A percentile compares a stretch with the other conserved stretches of the same genome.
These are phyloP conservation scores for Vitis amurensis DNA, from an alignment of 164 flowering plant genomes.

Conservation along the genomic window DNA sequence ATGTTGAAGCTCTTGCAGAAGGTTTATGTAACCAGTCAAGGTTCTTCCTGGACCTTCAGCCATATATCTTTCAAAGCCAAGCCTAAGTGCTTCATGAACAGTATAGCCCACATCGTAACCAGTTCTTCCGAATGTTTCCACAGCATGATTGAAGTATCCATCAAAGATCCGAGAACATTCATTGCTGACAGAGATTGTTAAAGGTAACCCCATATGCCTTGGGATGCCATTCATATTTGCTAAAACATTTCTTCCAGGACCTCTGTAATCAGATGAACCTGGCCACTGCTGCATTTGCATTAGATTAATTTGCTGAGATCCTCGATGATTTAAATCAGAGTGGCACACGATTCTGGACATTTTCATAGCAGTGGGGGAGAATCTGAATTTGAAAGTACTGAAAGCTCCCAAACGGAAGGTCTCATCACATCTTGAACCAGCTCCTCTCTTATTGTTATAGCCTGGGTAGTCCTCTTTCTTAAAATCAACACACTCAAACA, in stretches of 20 bases:
- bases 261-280: neutral
- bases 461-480: too few relatives aligned
- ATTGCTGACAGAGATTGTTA: too few relatives aligned
- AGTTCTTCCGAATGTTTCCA: neutral
- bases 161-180: too few relatives aligned
- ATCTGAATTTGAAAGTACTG: slow-evolving; percentile 17
- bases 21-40: neutral
- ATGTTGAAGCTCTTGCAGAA: neutral
- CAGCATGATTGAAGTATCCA: neutral
- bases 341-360: neutral
- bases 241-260: slow-evolving; percentile 11
- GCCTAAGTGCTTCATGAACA: neutral
- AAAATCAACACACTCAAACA: too few relatives aligned
- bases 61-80: neutral
- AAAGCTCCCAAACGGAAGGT: too few relatives aligned
- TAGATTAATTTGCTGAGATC: too few relatives aligned
- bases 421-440: too few relatives aligned
- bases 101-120: neutral
- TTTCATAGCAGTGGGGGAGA: neutral
- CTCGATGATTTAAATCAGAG: too few relatives aligned
- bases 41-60: neutral
- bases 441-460: too few relatives aligned
- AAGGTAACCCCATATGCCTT: too few relatives aligned
- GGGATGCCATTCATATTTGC: too few relatives aligned
- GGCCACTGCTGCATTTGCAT: too few relatives aligned